These are phyloP conservation scores for Podaxis pistillaris DNA, from an alignment of 768 basidiomycete species.

Conservation along the genomic window DNA sequence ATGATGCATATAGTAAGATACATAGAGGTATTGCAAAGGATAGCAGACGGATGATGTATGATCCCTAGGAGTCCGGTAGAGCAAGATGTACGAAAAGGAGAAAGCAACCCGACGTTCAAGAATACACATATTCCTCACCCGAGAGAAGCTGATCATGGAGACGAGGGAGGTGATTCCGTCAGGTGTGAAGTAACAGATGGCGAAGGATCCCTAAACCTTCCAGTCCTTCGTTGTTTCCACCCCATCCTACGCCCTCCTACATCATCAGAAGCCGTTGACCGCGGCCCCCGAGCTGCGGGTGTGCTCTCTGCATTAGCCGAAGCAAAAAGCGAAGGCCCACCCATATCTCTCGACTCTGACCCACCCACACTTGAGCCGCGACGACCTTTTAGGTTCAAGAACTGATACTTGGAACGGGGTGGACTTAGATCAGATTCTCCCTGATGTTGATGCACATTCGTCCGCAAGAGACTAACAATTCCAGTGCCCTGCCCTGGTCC, in stretches of 20 bases:
- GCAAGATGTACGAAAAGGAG: background rate
- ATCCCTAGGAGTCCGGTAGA: background rate
- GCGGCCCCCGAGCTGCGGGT: constrained; percentile 4
- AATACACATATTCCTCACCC: background rate
- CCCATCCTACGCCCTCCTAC: background rate
- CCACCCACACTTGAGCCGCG: constrained; percentile 1
- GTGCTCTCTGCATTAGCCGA: constrained; percentile 11
- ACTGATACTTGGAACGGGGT: constrained; percentile 24
- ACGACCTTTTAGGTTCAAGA: background rate
- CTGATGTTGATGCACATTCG: constrained; percentile 34
- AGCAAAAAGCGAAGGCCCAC: constrained; percentile 3
- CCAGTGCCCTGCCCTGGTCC: constrained; percentile 12
- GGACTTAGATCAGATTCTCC: constrained; percentile 24
- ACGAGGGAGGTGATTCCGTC: constrained; percentile 1
- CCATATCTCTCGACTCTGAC: background rate
- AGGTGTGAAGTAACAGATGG: background rate
- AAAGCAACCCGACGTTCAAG: background rate
- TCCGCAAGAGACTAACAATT: constrained; percentile 20
- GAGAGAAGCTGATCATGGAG: background rate
- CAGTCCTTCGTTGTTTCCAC: constrained; percentile 3
- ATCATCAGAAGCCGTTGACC: constrained; percentile 12
- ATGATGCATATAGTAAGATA: background rate
- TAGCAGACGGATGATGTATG: background rate
- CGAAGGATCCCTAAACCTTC: background rate
- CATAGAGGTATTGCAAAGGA: background rate